Base-by-base conservation (phyloP, 2,329 filamentous ascomycete genomes). In the Metarhizium album region DNA sequence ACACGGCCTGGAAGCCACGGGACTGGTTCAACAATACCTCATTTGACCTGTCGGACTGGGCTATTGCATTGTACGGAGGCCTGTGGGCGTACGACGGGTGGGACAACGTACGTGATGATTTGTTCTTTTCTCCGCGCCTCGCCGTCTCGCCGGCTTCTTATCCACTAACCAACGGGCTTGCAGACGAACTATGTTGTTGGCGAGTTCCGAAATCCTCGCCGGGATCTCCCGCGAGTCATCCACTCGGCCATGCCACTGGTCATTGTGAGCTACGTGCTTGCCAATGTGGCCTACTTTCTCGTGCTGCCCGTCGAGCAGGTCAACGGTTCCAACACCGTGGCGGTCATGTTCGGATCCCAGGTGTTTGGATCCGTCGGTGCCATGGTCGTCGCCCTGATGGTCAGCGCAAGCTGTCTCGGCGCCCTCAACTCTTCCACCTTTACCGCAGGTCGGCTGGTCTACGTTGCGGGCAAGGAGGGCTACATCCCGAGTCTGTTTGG, bases 21-120 rank as follows among this genome's bases (percentile, higher is more conserved):
- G 80, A 82, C 45, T 96, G 93, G 91, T 97, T 97, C 62, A 84
- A 89, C 50, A 84, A 85, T 51, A 96, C 91, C 4, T 88, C 80
- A 55, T 80, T 75, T 14, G 86, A 90, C 64, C 76, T 86, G 47
- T 94, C 86, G 45, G 84, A 83, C 58, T 97, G 90, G 87, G 93
- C 93, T 3, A 86, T 98, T 45, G 93, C 93, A 0, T 70, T 98
- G 45, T 98, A 98, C 65, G 91, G 90, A 16, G 93, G 93, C 8
- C 76, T 98, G 4, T 98, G 93, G 93, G 93, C 93, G 1, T 98
- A 93, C 69, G 93, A 98, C 64, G 93, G 93, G 29, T 98, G 93
- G 93, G 93, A 98, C 65, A 98, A 98, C 67, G 89, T 93, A 71
- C 72, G 85, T 74, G 42, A 24, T 18, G 3, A 31, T 18, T 47